A percentile compares a stretch with the other conserved stretches of the same genome.
phyloP scores from a whole-genome alignment of 805 yeast genomes.

The Myxozyma nipponensis region DNA sequence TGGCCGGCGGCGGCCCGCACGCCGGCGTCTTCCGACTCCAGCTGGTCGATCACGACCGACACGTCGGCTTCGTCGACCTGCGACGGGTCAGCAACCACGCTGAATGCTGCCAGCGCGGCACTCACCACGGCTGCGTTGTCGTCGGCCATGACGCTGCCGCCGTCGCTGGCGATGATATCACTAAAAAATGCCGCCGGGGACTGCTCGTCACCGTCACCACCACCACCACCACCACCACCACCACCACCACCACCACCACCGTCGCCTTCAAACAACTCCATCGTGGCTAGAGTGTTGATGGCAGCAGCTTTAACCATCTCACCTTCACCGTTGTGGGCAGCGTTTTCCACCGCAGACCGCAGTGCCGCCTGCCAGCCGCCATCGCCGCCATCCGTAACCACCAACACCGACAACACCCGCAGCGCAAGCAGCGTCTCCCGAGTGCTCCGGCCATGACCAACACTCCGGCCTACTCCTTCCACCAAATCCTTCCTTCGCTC shows the following conservation, averaged over 20 bases:
- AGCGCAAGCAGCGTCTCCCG: conserved; percentile 16
- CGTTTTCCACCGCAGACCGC: conserved; percentile 3
- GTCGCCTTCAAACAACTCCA: conserved; percentile 15
- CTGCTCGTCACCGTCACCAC: conserved; percentile 20
- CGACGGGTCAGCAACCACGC: not conserved
- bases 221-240: conserved; percentile 24
- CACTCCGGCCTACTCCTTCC: conserved; percentile 13
- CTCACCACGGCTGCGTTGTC: not conserved
- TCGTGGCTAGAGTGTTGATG: conserved; percentile 15
- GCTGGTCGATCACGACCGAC: conserved; percentile 27
- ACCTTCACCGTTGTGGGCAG: conserved; percentile 5
- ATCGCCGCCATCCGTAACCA: conserved; percentile 24
- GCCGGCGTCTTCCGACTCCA: conserved; percentile 23
- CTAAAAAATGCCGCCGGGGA: not conserved
- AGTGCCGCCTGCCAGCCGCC: conserved; percentile 4
- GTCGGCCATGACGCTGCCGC: not conserved
- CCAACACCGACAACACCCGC: conserved; percentile 1
- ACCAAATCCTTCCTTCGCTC: conserved; percentile 17
- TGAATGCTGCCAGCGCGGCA: not conserved
- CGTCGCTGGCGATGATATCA: not conserved
- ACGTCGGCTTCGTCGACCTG: not conserved
- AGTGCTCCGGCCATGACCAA: conserved; percentile 9
- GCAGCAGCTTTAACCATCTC: conserved; percentile 14
- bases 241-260: conserved; percentile 17
- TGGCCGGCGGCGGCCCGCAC: conserved; percentile 30